Percentiles rank a stretch among this genome's conserved stretches.
phyloP scores from a whole-genome alignment of 495 filamentous ascomycete species.

The Penicillium nucicola region DNA sequence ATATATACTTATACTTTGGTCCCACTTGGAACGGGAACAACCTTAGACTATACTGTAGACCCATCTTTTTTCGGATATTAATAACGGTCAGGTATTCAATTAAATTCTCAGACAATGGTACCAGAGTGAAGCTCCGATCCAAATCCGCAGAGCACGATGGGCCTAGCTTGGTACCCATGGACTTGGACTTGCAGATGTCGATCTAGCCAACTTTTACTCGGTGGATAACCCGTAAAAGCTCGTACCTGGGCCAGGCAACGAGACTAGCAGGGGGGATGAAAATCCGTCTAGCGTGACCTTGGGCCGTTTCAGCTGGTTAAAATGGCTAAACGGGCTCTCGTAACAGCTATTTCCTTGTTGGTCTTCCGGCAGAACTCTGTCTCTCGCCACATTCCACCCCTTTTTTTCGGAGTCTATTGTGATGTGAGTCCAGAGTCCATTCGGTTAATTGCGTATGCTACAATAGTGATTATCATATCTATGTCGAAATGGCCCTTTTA shows the following conservation, averaged over 20 bases:
- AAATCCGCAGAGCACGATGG: too few species aligned
- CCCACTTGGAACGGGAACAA: too few species aligned
- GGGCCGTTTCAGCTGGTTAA: slow-evolving; percentile 17
- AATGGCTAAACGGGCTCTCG: neutral
- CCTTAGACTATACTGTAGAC: too few species aligned
- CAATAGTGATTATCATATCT: neutral
- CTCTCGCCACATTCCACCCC: slow-evolving; percentile 15
- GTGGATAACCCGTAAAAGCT: neutral
- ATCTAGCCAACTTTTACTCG: too few species aligned
- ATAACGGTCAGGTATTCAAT: too few species aligned
- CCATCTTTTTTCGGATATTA: too few species aligned
- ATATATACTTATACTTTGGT: too few species aligned
- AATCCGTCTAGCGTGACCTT: slow-evolving; percentile 7
- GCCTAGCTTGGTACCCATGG: too few species aligned
- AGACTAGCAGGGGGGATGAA: slow-evolving; percentile 17
- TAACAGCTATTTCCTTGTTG: slow-evolving; percentile 17
- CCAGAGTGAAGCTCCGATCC: too few species aligned
- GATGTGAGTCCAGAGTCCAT: neutral
- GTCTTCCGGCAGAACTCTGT: slow-evolving; percentile 19
- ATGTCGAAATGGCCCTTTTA: too few species aligned
- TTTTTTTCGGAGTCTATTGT: slow-evolving; percentile 1
- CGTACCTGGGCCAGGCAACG: slow-evolving; percentile 19
- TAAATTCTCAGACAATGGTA: too few species aligned
- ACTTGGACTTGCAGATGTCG: too few species aligned
- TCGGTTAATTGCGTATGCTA: neutral